Percentiles rank a stretch among this genome's conserved stretches.
phyloP scores from a whole-genome alignment of 208 protist genomes.

The Trypanosoma rangeli region DNA sequence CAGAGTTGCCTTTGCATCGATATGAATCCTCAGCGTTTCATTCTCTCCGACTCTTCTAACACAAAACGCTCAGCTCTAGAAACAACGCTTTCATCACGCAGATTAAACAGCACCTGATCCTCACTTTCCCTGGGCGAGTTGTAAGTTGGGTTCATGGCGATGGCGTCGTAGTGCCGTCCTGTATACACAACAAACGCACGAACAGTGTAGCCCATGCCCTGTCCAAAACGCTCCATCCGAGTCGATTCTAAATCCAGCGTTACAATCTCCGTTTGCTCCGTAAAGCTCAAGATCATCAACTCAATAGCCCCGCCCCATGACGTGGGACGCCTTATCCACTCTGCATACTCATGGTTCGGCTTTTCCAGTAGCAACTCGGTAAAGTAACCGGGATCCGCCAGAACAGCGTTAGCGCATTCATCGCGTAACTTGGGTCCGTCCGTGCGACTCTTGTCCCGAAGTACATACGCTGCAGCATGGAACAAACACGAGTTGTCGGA shows the following conservation, averaged over 20 bases:
- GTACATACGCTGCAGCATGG: conserved; percentile 90
- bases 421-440: conserved; percentile 72
- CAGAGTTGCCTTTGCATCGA: background rate
- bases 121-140: conserved; percentile 60
- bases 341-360: conserved; percentile 58
- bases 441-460: conserved; percentile 79
- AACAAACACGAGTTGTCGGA: conserved; percentile 96
- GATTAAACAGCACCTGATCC: conserved; percentile 91
- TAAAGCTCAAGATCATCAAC: conserved; percentile 79
- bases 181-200: conserved; percentile 92
- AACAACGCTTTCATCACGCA: conserved; percentile 70
- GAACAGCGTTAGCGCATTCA: conserved; percentile 76
- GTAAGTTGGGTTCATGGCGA: conserved; percentile 83
- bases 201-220: conserved; percentile 75
- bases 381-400: conserved; percentile 72
- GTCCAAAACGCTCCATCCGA: conserved; percentile 79
- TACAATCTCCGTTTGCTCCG: conserved; percentile 91
- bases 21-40: conserved; percentile 5
- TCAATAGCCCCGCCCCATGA: conserved; percentile 94
- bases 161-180: conserved; percentile 94
- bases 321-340: conserved; percentile 64
- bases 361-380: conserved; percentile 73
- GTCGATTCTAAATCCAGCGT: conserved; percentile 84
- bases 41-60: conserved; percentile 62
- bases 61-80: conserved; percentile 78